Conservation (phyloP, 768 basidiomycete genomes). For the Tylopilus intermedius region DNA sequence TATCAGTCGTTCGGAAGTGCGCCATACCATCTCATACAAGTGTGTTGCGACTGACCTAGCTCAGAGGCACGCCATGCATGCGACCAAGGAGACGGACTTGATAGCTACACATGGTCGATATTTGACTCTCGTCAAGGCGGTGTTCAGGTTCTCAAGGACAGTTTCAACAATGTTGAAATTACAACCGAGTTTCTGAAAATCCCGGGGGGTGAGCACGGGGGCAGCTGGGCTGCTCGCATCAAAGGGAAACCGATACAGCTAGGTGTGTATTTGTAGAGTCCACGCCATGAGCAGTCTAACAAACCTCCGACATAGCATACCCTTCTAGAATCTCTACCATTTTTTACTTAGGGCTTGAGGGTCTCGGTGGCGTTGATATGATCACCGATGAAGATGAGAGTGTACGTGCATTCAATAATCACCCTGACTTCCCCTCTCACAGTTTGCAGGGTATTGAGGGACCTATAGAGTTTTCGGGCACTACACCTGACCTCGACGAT, state of each 20-base stretch:
- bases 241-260: constrained; percentile 72
- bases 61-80: constrained; percentile 80
- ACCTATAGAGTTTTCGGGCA: constrained; percentile 64
- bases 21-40: constrained; percentile 25
- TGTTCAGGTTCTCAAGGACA: constrained; percentile 78
- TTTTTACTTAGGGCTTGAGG: constrained; percentile 87
- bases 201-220: constrained; percentile 75
- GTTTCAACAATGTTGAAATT: constrained; percentile 77
- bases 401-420: constrained; percentile 39
- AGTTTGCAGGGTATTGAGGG: constrained; percentile 64
- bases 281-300: constrained; percentile 22
- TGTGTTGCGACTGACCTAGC: constrained; percentile 1
- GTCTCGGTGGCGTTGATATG: constrained; percentile 76
- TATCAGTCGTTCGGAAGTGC: constrained; percentile 64
- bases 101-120: constrained; percentile 80
- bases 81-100: constrained; percentile 79
- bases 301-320: constrained; percentile 25
- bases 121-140: constrained; percentile 86
- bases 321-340: constrained; percentile 70
- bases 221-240: constrained; percentile 85
- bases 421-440: constrained; percentile 6
- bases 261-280: constrained; percentile 34
- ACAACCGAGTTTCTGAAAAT: constrained; percentile 84
- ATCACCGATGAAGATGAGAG: constrained; percentile 71
- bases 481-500: constrained; percentile 73